phyloP scores from a whole-genome alignment of 2,329 filamentous ascomycete species.

The Mycosphaerella sp. region DNA sequence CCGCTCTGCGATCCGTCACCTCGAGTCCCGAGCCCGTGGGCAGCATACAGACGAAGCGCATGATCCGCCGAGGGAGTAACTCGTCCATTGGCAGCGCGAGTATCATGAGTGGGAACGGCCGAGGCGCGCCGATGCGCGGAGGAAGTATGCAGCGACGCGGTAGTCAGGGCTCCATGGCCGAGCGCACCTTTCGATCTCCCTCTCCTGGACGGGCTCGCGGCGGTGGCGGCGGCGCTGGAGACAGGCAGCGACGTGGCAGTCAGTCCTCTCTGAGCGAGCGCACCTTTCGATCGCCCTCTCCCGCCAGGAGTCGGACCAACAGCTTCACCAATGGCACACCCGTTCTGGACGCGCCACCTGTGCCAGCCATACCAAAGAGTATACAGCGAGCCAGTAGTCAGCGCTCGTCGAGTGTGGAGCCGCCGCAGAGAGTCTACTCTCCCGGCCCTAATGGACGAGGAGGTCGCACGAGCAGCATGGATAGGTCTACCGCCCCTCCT shows the following conservation, averaged over 20 bases:
- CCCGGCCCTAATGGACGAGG: slow-evolving; percentile 33
- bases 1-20: slow-evolving; percentile 72
- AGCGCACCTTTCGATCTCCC: slow-evolving; percentile 72
- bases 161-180: slow-evolving; percentile 78
- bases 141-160: slow-evolving; percentile 54
- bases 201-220: slow-evolving; percentile 12
- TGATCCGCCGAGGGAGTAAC: slow-evolving; percentile 63
- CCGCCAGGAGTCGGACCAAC: slow-evolving; percentile 39
- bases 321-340: slow-evolving; percentile 23
- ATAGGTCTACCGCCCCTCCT: slow-evolving; percentile 23
- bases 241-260: slow-evolving; percentile 61
- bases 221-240: slow-evolving; percentile 33
- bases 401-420: slow-evolving; percentile 48
- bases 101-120: slow-evolving; percentile 21
- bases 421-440: slow-evolving; percentile 43
- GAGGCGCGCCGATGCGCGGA: slow-evolving; percentile 34
- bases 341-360: slow-evolving; percentile 54
- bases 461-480: slow-evolving; percentile 31
- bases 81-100: slow-evolving; percentile 58
- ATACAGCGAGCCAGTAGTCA: slow-evolving; percentile 29
- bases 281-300: slow-evolving; percentile 75
- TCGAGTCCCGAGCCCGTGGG: slow-evolving; percentile 72
- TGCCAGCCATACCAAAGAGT: slow-evolving; percentile 58
- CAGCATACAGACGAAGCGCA: slow-evolving; percentile 83
- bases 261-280: slow-evolving; percentile 80